These are phyloP conservation scores for Pseudogymnoascus sp. DNA, from an alignment of 2,329 filamentous ascomycete species.

Conservation along the genomic window DNA sequence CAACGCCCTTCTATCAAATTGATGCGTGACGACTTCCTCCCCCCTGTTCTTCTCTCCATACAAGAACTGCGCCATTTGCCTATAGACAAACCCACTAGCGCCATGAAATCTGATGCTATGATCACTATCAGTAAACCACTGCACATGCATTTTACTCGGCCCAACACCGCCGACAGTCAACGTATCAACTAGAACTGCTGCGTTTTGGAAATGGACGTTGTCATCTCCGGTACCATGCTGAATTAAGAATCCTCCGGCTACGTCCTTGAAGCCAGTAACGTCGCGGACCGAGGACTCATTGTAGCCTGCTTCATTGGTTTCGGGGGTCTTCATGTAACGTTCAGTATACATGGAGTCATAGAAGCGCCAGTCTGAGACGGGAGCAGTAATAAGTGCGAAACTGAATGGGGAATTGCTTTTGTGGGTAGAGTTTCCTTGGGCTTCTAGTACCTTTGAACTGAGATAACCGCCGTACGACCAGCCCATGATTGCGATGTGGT, in stretches of 20 bases:
- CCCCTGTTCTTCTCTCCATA: conserved; percentile 51
- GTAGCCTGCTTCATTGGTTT: conserved; percentile 51
- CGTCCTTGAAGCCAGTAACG: conserved; percentile 51
- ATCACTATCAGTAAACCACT: conserved; percentile 57
- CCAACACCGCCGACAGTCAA: conserved; percentile 50
- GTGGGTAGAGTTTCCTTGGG: conserved; percentile 40
- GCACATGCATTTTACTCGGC: conserved; percentile 53
- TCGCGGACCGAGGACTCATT: conserved; percentile 50
- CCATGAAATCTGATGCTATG: conserved; percentile 53
- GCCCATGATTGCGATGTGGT: conserved; percentile 58
- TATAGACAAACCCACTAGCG: conserved; percentile 48
- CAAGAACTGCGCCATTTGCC: conserved; percentile 50
- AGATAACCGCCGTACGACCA: conserved; percentile 64
- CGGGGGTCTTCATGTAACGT: conserved; percentile 59
- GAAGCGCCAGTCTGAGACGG: conserved; percentile 60
- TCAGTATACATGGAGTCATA: conserved; percentile 67
- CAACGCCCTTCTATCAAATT: conserved; percentile 13
- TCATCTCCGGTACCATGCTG: conserved; percentile 62
- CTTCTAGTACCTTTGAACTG: conserved; percentile 56
- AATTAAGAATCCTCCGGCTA: conserved; percentile 51
- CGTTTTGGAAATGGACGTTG: conserved; percentile 64
- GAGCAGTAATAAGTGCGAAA: conserved; percentile 54
- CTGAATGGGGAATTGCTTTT: conserved; percentile 35
- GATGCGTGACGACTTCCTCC: conserved; percentile 22
- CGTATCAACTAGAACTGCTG: conserved; percentile 52